Evolutionary conservation across 2,329 filamentous ascomycete genomes (phyloP), one percentile per base, ranked within the genome.

Genomic region (Alternaria burnsii): DNA sequence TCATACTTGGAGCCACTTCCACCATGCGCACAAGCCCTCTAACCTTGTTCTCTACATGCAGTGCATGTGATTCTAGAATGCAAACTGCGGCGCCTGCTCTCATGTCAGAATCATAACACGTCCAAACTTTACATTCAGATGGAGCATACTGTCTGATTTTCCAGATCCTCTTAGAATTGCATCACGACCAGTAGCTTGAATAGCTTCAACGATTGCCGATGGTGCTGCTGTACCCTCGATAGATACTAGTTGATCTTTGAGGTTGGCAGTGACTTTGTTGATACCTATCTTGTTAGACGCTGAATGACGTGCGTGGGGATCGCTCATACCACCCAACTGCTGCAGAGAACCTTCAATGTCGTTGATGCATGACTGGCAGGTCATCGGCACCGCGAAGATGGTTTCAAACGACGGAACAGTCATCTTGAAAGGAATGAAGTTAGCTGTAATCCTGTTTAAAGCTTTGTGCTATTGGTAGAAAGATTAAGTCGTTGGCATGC

Each of bases 91-190:
- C 92, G 76, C 88, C 91, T 86, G 65, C 44, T 61, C 54, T 11
- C 7, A 32, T 8, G 24, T 70, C 34, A 67, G 59, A 26, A 42
- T 40, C 22, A 41, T 34, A 12, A 4, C 14, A 40, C 41, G 16
- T 42, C 24, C 36, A 55, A 54, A 38, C 34, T 55, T 48, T 48
- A 32, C 61, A 48, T 24, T 6, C 20, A 32, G 62, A 26, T 50
- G 50, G 50, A 59, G 86, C 89, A 73, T 84, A 94, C 92, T 92
- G 80, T 97, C 90, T 75, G 92, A 90, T 70, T 85, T 87, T 65
- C 95, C 95, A 61, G 91, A 94, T 56, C 95, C 95, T 69, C 95
- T 90, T 59, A 99, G 82, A 74, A 99, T 97, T 46, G 94, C 94
- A 86, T 98, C 94, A 73, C 93, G 88, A 53, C 95, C 95, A 10